Evolutionary conservation across 208 protist species (phyloP), one percentile per base, ranked within the genome.

Genomic region (Acanthamoeba healyi): DNA sequence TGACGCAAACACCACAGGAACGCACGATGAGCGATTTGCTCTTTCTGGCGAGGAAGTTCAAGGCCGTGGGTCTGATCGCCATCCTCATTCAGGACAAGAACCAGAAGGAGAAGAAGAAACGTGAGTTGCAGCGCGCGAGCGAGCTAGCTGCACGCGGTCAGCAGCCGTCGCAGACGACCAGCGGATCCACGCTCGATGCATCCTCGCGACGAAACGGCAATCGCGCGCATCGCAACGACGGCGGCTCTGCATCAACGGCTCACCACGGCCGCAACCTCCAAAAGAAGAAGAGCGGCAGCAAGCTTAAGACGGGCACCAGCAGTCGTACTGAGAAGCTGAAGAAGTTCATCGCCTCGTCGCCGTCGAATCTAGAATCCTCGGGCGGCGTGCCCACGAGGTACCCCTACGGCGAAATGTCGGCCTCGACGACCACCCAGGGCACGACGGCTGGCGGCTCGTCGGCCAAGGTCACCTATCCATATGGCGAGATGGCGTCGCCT

Each of bases 41-140:
- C 24, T 72, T 44, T 15, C 54, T 90, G 54, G 84, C 84, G 56
- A 19, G 56, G 34, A 72, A 90, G 36, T 90, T 90, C 58, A 90
- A 90, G 84, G 84, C 84, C 34, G 54, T 72, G 29, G 84, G 84
- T 0, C 84, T 90, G 9, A 63, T 90, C 17, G 58, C 56, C 51
- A 44, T 72, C 7, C 84, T 90, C 56, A 32, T 63, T 14, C 84
- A 90, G 42, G 54, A 72, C 56, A 90, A 90, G 84, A 90, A 90
- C 74, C 74, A 84, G 44, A 84, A 84, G 74, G 74, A 84, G 32
- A 84, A 84, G 74, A 14, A 56, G 42, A 84, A 84, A 24, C 74
- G 74, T 26, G 74, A 84, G 42, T 2, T 32, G 42, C 38, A 58
- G 74, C 74, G 74, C 34, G 29, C 65, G 10, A 56, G 10, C 22